A percentile compares a stretch with the other conserved stretches of the same genome.
Evolutionary conservation across 441 rosid genomes (phyloP).

Genomic region (Bruguiera hainesii): DNA sequence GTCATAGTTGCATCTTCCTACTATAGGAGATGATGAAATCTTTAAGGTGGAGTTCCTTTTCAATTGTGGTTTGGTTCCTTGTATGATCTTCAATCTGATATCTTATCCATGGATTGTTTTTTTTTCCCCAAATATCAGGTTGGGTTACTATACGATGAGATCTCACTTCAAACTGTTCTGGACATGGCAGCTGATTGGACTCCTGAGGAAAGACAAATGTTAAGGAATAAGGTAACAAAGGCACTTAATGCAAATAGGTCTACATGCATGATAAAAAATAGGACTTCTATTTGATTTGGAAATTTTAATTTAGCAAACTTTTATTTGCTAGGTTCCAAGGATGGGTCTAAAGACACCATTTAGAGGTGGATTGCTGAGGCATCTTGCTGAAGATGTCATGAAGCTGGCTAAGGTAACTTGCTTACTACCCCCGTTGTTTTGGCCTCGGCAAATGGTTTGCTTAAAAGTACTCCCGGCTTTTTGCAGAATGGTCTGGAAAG

Average conservation of each 20-base stretch:
- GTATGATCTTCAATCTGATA: no score
- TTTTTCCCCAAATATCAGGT: constrained; percentile 5
- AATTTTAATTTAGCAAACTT: constrained; percentile 14
- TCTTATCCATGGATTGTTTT: no score
- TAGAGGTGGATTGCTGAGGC: constrained; percentile 72
- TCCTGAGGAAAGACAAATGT: constrained; percentile 79
- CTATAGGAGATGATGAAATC: not conserved
- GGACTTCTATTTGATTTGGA: constrained; percentile 1
- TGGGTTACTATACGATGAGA: constrained; percentile 84
- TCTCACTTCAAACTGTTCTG: constrained; percentile 64
- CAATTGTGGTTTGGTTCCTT: no score
- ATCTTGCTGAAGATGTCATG: constrained; percentile 86
- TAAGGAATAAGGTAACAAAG: constrained; percentile 74
- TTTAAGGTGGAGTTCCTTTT: not conserved
- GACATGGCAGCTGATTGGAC: constrained; percentile 96
- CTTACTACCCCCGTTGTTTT: not conserved
- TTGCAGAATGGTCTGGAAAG: constrained; percentile 93
- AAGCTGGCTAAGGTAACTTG: constrained; percentile 73
- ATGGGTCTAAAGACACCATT: constrained; percentile 89
- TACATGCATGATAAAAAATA: no score
- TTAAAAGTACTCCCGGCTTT: not conserved
- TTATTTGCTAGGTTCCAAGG: constrained; percentile 58
- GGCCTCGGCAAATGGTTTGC: not conserved
- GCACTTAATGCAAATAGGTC: not conserved
- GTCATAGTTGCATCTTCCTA: not conserved